Base-by-base conservation (phyloP, 2,329 filamentous ascomycete species). In the Ophiocordyceps camponoti-leonardi region DNA sequence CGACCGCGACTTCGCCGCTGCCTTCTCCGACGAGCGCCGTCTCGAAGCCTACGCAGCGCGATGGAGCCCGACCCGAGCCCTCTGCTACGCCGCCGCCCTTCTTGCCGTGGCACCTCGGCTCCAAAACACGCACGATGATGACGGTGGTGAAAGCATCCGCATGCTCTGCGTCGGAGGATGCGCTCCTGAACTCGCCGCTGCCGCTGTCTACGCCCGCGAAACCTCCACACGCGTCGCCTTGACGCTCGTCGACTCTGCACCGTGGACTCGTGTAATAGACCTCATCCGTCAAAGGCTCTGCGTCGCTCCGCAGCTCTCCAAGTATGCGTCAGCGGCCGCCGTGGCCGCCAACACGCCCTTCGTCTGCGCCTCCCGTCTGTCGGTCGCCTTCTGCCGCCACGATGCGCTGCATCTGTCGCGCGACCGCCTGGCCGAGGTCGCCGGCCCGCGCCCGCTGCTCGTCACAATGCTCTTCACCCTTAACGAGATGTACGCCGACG, bases 391-490 rank as follows among this genome's bases (percentile, higher is more conserved):
- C 45, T 49, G 58, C 14, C 68, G 73, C 49, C 56, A 61, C 8
- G 71, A 81, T 55, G 62, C 70, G 6, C 64, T 81, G 2, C 51
- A 53, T 4, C 54, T 77, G 6, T 55, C 55, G 8, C 49, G 51
- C 10, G 51, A 53, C 2, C 52, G 59, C 4, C 55, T 77, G 28
- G 44, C 53, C 0, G 42, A 50, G 2, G 48, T 66, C 0, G 44
- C 67, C 0, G 57, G 58, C 7, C 39, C 49, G 16, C 40, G 58
- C 1, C 66, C 72, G 11, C 52, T 71, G 4, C 63, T 95, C 1
- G 68, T 94, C 14, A 94, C 88, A 0, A 65, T 96, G 13, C 77
- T 96, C 64, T 98, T 96, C 68, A 95, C 90, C 0, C 73, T 96
- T 42, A 96, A 96, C 61, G 92, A 98, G 64, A 77, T 98, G 0